These are phyloP conservation scores for Cryptosporidium viatorum DNA, from an alignment of 169 alveolate species.

Conservation along the genomic window DNA sequence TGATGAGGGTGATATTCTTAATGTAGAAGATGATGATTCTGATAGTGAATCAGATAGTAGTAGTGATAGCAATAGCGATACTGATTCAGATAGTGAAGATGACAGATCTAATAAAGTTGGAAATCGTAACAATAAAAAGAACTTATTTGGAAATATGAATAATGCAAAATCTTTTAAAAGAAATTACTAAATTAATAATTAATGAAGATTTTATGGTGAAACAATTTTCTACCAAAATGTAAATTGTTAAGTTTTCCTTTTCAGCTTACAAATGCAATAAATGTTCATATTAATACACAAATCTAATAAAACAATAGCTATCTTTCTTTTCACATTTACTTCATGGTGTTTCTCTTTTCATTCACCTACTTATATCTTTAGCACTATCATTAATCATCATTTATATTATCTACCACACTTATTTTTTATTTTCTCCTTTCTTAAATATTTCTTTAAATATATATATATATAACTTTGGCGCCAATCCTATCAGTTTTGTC, in stretches of 20 bases:
- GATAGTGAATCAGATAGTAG: conserved; percentile 29
- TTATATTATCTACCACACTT: not conserved
- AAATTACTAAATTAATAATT: conserved; percentile 3
- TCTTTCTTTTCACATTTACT: not conserved
- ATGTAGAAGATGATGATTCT: conserved; percentile 47
- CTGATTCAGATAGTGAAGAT: conserved; percentile 1
- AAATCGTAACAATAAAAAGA: not conserved
- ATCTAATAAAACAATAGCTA: not conserved
- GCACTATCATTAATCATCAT: not conserved
- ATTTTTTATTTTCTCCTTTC: not conserved
- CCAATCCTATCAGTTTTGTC: not conserved
- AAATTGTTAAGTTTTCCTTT: not conserved
- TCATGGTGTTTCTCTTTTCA: not conserved
- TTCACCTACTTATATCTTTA: not conserved
- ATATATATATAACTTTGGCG: not conserved
- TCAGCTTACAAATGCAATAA: not conserved
- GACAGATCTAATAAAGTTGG: not conserved
- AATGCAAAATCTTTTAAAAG: conserved; percentile 74
- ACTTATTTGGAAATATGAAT: not conserved
- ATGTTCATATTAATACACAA: too few relatives aligned
- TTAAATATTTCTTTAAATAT: not conserved
- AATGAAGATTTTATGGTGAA: not conserved
- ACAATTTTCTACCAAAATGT: not conserved
- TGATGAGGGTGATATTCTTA: conserved; percentile 71
- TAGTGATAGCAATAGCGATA: not conserved